Evolutionary conservation across 2,329 filamentous ascomycete species (phyloP), one percentile per base, ranked within the genome.

Genomic region (Sphaceloma murrayae): DNA sequence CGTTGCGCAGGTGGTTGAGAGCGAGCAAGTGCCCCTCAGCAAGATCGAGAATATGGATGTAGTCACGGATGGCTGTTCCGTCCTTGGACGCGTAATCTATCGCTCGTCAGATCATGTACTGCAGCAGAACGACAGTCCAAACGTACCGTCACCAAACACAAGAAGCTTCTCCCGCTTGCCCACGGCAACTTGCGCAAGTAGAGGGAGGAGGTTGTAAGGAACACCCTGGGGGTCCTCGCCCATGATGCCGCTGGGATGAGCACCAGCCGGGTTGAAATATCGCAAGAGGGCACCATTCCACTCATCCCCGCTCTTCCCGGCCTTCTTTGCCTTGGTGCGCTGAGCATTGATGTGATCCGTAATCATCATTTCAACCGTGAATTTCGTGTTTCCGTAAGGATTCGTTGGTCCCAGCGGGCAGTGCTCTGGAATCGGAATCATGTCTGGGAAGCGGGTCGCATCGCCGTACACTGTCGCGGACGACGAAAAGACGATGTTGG

Each of bases 391-490:
- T 51, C 91, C 93, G 67, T 98, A 98, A 18, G 89, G 87, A 73
- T 96, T 98, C 54, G 91, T 98, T 10, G 91, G 86, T 42, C 87
- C 89, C 51, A 94, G 85, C 49, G 93, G 91, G 74, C 91, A 98
- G 66, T 85, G 73, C 70, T 98, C 91, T 42, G 91, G 91, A 59
- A 98, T 98, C 52, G 91, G 91, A 53, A 98, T 98, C 91, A 98
- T 98, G 74, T 93, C 82, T 54, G 83, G 80, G 68, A 95, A 85
- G 61, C 87, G 84, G 34, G 91, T 96, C 44, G 89, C 91, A 66
- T 98, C 93, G 61, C 91, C 91, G 65, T 98, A 98, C 54, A 98
- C 91, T 54, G 93, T 98, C 24, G 91, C 91, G 1, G 88, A 95
- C 51, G 87, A 95, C 49, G 89, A 96, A 71, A 98, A 98, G 67